Conservation (phyloP, 2,329 filamentous ascomycete species). For the Plectosphaerella plurivora region DNA sequence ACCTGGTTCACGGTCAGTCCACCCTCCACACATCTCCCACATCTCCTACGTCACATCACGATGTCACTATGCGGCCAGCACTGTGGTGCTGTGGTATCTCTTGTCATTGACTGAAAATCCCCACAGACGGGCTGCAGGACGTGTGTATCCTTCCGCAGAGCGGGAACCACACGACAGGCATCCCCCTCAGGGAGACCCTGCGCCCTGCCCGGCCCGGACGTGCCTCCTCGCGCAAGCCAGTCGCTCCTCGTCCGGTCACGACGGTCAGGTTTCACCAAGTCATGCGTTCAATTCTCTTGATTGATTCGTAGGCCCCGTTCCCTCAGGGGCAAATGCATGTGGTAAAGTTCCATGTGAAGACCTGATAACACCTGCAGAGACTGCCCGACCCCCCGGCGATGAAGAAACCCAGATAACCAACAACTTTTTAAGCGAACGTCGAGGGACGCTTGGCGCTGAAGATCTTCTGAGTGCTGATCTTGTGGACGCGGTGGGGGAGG, state of each 20-base stretch:
- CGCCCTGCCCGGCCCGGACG: too few species aligned
- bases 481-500: conserved; percentile 91
- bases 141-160: not conserved
- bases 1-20: too few species aligned
- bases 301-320: conserved; percentile 40
- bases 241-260: not conserved
- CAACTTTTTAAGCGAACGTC: conserved; percentile 85
- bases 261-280: conserved; percentile 1
- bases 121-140: not conserved
- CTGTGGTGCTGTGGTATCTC: not conserved
- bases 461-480: conserved; percentile 80
- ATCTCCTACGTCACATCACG: too few species aligned
- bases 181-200: too few species aligned
- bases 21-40: too few species aligned
- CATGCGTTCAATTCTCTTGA: conserved; percentile 21
- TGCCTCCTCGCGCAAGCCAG: too few species aligned
- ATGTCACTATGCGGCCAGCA: too few species aligned
- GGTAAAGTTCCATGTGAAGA: conserved; percentile 51
- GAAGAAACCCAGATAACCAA: conserved; percentile 38
- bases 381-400: conserved; percentile 43
- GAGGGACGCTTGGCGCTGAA: conserved; percentile 91
- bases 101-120: not conserved
- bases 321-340: conserved; percentile 49
- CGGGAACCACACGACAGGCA: too few species aligned
- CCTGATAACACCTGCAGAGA: conserved; percentile 57